Base-by-base conservation (phyloP, 1,284 basidiomycete genomes). In the Coniferiporia weirii region DNA sequence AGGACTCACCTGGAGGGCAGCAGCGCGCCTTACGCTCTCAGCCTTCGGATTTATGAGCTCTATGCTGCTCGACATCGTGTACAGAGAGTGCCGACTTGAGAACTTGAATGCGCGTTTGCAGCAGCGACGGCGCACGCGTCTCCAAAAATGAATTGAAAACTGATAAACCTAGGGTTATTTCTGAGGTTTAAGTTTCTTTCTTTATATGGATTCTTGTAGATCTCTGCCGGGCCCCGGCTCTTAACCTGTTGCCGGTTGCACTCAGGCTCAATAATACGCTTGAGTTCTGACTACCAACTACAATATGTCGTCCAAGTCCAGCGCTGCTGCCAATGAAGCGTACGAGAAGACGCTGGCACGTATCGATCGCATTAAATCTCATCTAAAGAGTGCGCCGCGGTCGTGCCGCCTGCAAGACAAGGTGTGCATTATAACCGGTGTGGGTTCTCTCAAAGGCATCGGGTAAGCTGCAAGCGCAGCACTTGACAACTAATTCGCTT, bases 21-120 rank as follows among this genome's bases (percentile, higher is more conserved):
- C 93, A 45, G 92, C 87, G 66, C 96, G 81, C 66, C 94, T 81
- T 52, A 99, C 89, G 70, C 91, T 95, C 82, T 99, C 96, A 47
- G 95, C 95, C 73, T 94, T 92, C 46, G 93, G 93, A 71, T 96
- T 96, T 72, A 96, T 92, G 67, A 94, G 88, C 76, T 95, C 92
- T 72, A 95, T 91, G 70, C 86, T 89, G 48, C 85, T 87, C 58
- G 87, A 81, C 87, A 89, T 89, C 65, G 68, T 72, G 64, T 35
- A 34, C 15, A 20, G 46, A 32, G 38, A 40, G 22, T 46, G 46
- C 19, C 46, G 36, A 36, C 20, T 48, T 43, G 46, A 9, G 50
- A 6, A 22, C 22, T 34, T 47, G 19, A 22, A 52, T 47, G 40
- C 44, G 57, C 40, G 17, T 53, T 53, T 43, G n/a, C 40, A 13